Evolutionary conservation across 805 yeast genomes (phyloP), one percentile per base, ranked within the genome.

Genomic region (Kuraishia capsulata): DNA sequence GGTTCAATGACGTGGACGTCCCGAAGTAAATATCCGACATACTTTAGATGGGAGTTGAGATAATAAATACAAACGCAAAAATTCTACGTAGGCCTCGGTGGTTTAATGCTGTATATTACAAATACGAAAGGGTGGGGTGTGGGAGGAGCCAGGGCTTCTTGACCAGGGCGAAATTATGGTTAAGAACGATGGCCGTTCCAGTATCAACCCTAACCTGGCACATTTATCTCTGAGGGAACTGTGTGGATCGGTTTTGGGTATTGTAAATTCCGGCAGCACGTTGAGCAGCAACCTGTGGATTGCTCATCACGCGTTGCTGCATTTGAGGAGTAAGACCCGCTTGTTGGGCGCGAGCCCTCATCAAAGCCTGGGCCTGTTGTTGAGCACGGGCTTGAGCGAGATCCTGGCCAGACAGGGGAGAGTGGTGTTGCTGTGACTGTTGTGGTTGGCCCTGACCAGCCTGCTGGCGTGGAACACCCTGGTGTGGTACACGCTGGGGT

Each of bases 1-100:
- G 59, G 53, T 81, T 78, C 40, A 82, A 60, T 4, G 72, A 74
- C 42, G 58, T 54, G 3, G 51, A 45, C 4, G 57, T 46, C 13
- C 60, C 60, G 37, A 49, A 55, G 31, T 38, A 47, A 26, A 48
- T 44, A 37, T 48, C 53, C 5, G 50, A 37, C 57, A 52, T 51
- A n/a, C n/a, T n/a, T n/a, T n/a, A n/a, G n/a, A n/a, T n/a, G n/a
- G n/a, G n/a, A n/a, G n/a, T n/a, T n/a, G n/a, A n/a, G n/a, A n/a
- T n/a, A n/a, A n/a, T n/a, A n/a, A n/a, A n/a, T n/a, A n/a, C n/a
- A n/a, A n/a, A n/a, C n/a, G n/a, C n/a, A n/a, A n/a, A n/a, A n/a
- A n/a, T n/a, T n/a, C n/a, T n/a, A n/a, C n/a, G n/a, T n/a, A n/a
- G n/a, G n/a, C n/a, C n/a, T n/a, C n/a, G n/a, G n/a, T n/a, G n/a